Percentiles rank a stretch among this genome's conserved stretches.
phyloP scores from a whole-genome alignment of 208 protist genomes.

The Trypanosoma theileri region DNA sequence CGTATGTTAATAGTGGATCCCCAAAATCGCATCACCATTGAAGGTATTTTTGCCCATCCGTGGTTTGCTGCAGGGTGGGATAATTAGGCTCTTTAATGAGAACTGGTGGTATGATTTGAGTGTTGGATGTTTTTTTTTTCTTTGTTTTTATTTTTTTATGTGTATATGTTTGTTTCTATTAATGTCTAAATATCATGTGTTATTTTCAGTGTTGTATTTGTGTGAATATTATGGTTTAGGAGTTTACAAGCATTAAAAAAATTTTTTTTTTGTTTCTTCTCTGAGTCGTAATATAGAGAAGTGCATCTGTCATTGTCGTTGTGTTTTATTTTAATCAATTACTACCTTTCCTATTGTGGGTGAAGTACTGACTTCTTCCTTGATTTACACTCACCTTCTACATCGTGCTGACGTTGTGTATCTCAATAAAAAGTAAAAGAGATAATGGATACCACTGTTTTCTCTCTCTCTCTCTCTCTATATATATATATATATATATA shows the following conservation, averaged over 20 bases:
- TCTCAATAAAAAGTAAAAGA: too few species aligned
- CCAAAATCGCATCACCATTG: constrained; percentile 36
- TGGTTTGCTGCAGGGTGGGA: constrained; percentile 46
- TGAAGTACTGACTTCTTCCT: too few species aligned
- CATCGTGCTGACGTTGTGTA: too few species aligned
- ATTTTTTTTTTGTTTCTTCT: too few species aligned
- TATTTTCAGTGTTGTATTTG: too few species aligned
- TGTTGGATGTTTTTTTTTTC: background rate
- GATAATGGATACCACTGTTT: background rate
- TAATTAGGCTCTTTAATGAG: background rate
- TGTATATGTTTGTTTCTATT: constrained; percentile 12
- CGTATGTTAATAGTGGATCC: constrained; percentile 50
- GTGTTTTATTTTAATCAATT: background rate
- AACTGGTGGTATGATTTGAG: background rate
- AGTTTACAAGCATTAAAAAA: too few species aligned
- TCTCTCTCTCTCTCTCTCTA: background rate
- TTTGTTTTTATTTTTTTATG: constrained; percentile 20
- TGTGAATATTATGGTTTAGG: too few species aligned
- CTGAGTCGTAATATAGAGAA: background rate
- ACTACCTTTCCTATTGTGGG: too few species aligned
- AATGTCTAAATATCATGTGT: background rate
- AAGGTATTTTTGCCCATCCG: constrained; percentile 42
- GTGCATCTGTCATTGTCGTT: background rate
- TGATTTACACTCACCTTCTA: too few species aligned
- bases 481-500: too few species aligned